A percentile compares a stretch with the other conserved stretches of the same genome.
Evolutionary conservation across 2,329 filamentous ascomycete genomes (phyloP).

Genomic region (Arthrobotrys sphaeroides): DNA sequence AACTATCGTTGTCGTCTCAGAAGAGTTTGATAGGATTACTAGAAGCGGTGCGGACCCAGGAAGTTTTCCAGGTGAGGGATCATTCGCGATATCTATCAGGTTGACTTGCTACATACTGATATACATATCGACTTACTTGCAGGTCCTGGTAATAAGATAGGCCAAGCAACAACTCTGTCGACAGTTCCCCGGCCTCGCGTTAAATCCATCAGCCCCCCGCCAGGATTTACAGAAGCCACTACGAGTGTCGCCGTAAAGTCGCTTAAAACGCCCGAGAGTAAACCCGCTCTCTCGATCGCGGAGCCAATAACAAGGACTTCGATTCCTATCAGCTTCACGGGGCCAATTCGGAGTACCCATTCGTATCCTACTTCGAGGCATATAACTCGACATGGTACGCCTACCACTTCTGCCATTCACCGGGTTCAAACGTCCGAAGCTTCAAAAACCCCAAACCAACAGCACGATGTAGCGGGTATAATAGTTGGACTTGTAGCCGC

Average conservation of each 20-base stretch:
- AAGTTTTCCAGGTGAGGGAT: slow-evolving; percentile 3
- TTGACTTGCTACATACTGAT: background rate
- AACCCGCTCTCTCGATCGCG: slow-evolving; percentile 7
- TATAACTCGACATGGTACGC: background rate
- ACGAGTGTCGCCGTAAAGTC: no score
- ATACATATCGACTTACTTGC: no score
- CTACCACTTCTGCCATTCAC: slow-evolving; percentile 14
- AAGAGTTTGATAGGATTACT: slow-evolving; percentile 41
- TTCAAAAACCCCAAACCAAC: background rate
- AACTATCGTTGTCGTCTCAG: slow-evolving; percentile 34
- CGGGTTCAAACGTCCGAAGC: background rate
- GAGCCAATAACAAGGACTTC: background rate
- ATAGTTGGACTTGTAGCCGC: slow-evolving; percentile 39
- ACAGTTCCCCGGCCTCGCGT: slow-evolving; percentile 19
- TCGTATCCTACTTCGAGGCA: slow-evolving; percentile 1
- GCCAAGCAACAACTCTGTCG: slow-evolving; percentile 21
- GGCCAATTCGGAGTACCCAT: background rate
- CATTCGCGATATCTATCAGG: background rate
- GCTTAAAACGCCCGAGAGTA: slow-evolving; percentile 29
- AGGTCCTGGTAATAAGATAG: background rate
- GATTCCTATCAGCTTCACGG: background rate
- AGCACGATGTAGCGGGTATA: slow-evolving; percentile 28
- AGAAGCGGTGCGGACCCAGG: background rate
- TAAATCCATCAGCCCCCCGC: slow-evolving; percentile 1
- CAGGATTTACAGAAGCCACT: background rate